A percentile compares a stretch with the other conserved stretches of the same genome.
phyloP scores from a whole-genome alignment of 2,329 filamentous ascomycete species.

The Fusarium chaquense region DNA sequence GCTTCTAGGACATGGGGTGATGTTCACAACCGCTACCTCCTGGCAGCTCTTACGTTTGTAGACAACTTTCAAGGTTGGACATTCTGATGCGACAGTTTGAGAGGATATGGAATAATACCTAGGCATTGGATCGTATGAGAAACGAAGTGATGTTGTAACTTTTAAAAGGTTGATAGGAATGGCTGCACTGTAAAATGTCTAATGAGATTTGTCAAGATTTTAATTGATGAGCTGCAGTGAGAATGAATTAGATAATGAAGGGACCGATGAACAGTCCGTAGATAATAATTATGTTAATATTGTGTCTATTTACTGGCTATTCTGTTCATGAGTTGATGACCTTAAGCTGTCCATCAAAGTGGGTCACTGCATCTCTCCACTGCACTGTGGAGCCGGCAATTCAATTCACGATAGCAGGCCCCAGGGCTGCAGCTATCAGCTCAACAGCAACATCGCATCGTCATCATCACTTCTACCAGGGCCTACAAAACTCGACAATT shows the following conservation, averaged over 20 bases:
- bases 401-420: slow-evolving; percentile 32
- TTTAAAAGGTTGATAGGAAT: background rate
- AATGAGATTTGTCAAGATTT: background rate
- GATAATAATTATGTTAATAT: background rate
- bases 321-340: background rate
- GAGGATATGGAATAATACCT: background rate
- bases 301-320: background rate
- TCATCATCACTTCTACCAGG: slow-evolving; percentile 25
- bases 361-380: background rate
- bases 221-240: too few relatives aligned
- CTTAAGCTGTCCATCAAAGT: background rate
- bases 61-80: slow-evolving; percentile 80
- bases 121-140: slow-evolving; percentile 12
- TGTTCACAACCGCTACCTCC: slow-evolving; percentile 72
- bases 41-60: slow-evolving; percentile 77
- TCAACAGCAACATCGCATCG: slow-evolving; percentile 29
- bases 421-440: slow-evolving; percentile 33
- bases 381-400: slow-evolving; percentile 36
- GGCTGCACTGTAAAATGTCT: slow-evolving; percentile 6
- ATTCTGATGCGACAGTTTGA: slow-evolving; percentile 45
- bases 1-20: slow-evolving; percentile 81
- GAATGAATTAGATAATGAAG: background rate
- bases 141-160: slow-evolving; percentile 3
- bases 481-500: slow-evolving; percentile 5
- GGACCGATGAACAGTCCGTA: too few relatives aligned